Conservation (phyloP, 768 basidiomycete species). For the Tylopilus subfusipes region DNA sequence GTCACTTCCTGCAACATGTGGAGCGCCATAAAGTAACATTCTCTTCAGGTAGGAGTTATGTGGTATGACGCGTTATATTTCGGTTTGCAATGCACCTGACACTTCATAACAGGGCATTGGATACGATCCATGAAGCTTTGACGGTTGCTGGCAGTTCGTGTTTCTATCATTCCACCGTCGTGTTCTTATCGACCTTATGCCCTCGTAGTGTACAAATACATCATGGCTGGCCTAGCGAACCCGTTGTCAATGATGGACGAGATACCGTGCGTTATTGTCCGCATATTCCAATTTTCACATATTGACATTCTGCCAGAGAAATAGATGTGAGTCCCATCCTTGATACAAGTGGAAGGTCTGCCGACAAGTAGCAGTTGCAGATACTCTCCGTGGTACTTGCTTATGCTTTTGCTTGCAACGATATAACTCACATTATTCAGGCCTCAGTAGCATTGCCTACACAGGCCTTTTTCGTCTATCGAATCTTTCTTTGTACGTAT, state of each 20-base stretch:
- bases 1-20: background rate
- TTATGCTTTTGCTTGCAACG: too few relatives aligned
- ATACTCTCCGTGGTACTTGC: background rate
- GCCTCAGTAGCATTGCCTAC: background rate
- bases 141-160: constrained; percentile 8
- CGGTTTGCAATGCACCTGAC: background rate
- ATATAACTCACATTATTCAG: background rate
- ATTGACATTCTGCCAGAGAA: constrained; percentile 1
- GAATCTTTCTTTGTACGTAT: constrained; percentile 4
- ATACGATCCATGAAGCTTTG: constrained; percentile 10
- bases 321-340: constrained; percentile 3
- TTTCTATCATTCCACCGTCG: background rate
- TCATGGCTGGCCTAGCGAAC: background rate
- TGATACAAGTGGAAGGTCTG: background rate
- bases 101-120: background rate
- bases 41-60: constrained; percentile 3
- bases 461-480: constrained; percentile 5
- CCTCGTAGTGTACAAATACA: constrained; percentile 1
- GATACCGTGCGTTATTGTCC: background rate
- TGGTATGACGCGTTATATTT: background rate
- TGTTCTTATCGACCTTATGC: background rate
- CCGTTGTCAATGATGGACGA: background rate
- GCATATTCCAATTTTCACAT: too few relatives aligned
- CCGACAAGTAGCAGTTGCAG: constrained; percentile 7
- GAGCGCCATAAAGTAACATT: background rate